Percentiles rank a stretch among this genome's conserved stretches.
Conservation (phyloP, 371 early-diverging fungal species). For the Actinomucor elegans region DNA sequence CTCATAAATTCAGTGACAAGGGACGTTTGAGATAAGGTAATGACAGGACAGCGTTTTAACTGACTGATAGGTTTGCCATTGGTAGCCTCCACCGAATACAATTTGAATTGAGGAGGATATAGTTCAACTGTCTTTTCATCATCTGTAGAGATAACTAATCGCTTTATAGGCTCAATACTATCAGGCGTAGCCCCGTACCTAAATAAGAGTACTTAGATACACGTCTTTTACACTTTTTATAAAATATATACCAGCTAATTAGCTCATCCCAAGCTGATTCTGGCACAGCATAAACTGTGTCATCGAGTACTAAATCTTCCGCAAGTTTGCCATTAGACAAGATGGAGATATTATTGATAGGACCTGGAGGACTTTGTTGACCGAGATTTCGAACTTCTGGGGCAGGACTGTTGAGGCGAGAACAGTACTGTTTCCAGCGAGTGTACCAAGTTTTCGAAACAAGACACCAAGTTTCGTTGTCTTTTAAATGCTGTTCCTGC, state of each 20-base stretch:
- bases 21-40: conserved; percentile 10
- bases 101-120: conserved; percentile 23
- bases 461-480: conserved; percentile 20
- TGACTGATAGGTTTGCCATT: not conserved
- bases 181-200: conserved; percentile 13
- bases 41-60: conserved; percentile 4
- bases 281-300: conserved; percentile 17
- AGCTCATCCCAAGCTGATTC: conserved; percentile 20
- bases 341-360: conserved; percentile 17
- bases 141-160: not conserved
- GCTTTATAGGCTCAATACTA: conserved; percentile 8
- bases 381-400: conserved; percentile 7
- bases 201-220: not conserved
- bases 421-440: conserved; percentile 26
- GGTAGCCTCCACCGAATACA: conserved; percentile 12
- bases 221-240: too few relatives aligned
- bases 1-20: not conserved
- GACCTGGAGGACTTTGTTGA: conserved; percentile 14
- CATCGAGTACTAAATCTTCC: conserved; percentile 6
- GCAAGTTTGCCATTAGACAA: conserved; percentile 9
- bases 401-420: conserved; percentile 14
- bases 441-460: conserved; percentile 20
- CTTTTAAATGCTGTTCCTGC: conserved; percentile 14
- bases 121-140: conserved; percentile 9
- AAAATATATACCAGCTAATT: conserved; percentile 18